These are phyloP conservation scores for Geoglossum glabrum DNA, from an alignment of 495 filamentous ascomycete species.

Conservation along the genomic window DNA sequence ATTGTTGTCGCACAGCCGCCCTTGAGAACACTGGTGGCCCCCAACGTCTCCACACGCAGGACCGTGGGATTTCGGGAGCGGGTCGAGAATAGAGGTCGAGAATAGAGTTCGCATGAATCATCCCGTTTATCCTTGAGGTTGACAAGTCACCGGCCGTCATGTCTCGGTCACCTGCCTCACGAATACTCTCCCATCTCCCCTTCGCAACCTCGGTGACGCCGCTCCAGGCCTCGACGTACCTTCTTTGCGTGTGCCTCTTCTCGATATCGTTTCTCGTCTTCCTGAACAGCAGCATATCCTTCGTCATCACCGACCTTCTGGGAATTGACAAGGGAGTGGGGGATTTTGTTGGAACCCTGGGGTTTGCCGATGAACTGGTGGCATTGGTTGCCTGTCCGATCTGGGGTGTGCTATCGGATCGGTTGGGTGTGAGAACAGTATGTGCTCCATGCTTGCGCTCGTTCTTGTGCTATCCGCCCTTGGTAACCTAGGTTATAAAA, in stretches of 20 bases:
- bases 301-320: slow-evolving; percentile 83
- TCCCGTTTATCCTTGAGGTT: not conserved
- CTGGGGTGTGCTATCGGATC: slow-evolving; percentile 85
- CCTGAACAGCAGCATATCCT: slow-evolving; percentile 82
- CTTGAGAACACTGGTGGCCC: not conserved
- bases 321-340: slow-evolving; percentile 58
- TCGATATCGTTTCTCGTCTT: slow-evolving; percentile 96
- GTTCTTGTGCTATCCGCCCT: not conserved
- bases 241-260: slow-evolving; percentile 78
- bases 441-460: slow-evolving; percentile 7
- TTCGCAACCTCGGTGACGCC: slow-evolving; percentile 38
- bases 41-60: not conserved
- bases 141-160: not conserved
- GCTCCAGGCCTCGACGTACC: slow-evolving; percentile 62
- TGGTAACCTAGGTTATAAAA: not conserved
- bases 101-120: not conserved
- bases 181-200: not conserved
- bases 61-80: not conserved
- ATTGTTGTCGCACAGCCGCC: not conserved
- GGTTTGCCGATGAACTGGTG: slow-evolving; percentile 87
- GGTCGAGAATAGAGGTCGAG: too few relatives aligned
- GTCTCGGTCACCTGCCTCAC: not conserved
- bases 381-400: slow-evolving; percentile 75
- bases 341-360: slow-evolving; percentile 78
- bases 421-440: slow-evolving; percentile 58